Conservation (phyloP, 2,329 filamentous ascomycete genomes). For the Fusarium metavorans region DNA sequence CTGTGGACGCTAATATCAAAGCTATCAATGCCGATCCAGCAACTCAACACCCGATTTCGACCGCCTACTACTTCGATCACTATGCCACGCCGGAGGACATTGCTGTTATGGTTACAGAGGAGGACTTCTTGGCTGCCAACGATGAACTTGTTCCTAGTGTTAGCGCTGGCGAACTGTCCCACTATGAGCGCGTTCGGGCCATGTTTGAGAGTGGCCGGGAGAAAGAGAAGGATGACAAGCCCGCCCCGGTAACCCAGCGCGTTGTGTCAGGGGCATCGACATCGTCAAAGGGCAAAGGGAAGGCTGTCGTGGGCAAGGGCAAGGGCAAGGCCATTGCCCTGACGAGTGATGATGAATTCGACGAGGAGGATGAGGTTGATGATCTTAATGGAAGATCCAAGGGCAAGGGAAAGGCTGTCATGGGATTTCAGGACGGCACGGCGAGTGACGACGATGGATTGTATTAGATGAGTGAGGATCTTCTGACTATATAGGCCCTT, state of each 20-base stretch:
- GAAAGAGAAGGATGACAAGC: slow-evolving; percentile 56
- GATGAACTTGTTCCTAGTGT: slow-evolving; percentile 92
- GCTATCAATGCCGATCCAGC: slow-evolving; percentile 68
- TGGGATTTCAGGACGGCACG: slow-evolving; percentile 64
- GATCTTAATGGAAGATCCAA: slow-evolving; percentile 54
- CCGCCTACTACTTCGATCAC: slow-evolving; percentile 97
- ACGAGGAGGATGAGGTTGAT: slow-evolving; percentile 50
- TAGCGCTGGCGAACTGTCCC: slow-evolving; percentile 88
- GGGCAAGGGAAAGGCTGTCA: slow-evolving; percentile 68
- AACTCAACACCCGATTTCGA: slow-evolving; percentile 70
- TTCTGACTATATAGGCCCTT: slow-evolving; percentile 22
- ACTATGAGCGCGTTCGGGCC: slow-evolving; percentile 87
- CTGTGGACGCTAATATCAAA: slow-evolving; percentile 86
- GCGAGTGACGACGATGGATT: slow-evolving; percentile 68
- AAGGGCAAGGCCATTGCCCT: slow-evolving; percentile 51
- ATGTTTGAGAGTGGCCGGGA: slow-evolving; percentile 77
- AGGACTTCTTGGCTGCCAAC: slow-evolving; percentile 87
- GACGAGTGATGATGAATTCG: slow-evolving; percentile 50
- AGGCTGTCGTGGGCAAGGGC: slow-evolving; percentile 42
- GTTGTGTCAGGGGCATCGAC: slow-evolving; percentile 46
- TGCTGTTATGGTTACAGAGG: slow-evolving; percentile 87
- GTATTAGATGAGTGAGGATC: slow-evolving; percentile 54
- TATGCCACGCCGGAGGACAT: slow-evolving; percentile 85
- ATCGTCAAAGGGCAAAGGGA: slow-evolving; percentile 50
- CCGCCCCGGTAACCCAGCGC: slow-evolving; percentile 38